Evolutionary conservation across 75 land plant species (phyloP).

Genomic region (Picea glauca): DNA sequence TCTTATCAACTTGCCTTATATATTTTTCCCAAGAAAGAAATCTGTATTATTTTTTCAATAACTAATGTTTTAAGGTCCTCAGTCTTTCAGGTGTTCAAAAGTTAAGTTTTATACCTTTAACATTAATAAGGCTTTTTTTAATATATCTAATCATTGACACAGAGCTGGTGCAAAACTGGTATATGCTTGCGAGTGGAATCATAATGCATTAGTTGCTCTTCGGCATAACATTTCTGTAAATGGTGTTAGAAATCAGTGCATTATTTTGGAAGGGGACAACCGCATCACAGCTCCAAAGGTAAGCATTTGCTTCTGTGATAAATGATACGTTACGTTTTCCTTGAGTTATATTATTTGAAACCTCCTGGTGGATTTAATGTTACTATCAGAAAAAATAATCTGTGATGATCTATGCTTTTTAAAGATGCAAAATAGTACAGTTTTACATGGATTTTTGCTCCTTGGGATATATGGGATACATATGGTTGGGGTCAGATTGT

Average conservation of each 20-base stretch:
- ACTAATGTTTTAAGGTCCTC: not conserved
- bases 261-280: constrained; percentile 90
- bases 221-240: constrained; percentile 63
- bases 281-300: constrained; percentile 73
- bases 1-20: not conserved
- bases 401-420: too few species aligned
- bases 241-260: constrained; percentile 65
- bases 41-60: not conserved
- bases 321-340: not conserved
- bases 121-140: not conserved
- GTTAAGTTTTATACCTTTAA: not conserved
- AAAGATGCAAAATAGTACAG: too few species aligned
- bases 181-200: constrained; percentile 99
- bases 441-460: too few species aligned
- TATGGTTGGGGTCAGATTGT: not conserved
- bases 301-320: constrained; percentile 1
- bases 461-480: not conserved
- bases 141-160: not conserved
- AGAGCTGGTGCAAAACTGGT: constrained; percentile 81
- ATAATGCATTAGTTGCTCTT: constrained; percentile 73
- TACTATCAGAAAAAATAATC: not conserved
- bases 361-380: not conserved
- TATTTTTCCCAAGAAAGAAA: not conserved
- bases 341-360: not conserved
- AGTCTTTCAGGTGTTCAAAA: not conserved